phyloP scores from a whole-genome alignment of 2,329 filamentous ascomycete species.

The Colletotrichum spinosum region DNA sequence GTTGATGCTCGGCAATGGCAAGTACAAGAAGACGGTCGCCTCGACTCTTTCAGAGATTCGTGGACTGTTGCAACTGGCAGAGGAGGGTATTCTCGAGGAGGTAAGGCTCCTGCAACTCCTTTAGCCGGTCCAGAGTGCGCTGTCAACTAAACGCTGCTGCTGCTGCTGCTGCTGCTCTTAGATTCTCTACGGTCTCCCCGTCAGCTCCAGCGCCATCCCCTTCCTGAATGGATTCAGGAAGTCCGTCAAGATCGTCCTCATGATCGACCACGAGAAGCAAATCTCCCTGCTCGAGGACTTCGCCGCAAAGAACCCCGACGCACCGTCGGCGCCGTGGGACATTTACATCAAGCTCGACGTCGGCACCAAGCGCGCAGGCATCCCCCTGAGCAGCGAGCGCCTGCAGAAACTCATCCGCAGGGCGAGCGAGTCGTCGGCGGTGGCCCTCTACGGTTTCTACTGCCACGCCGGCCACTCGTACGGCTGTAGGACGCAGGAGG shows the following conservation, averaged over 20 bases:
- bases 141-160: not conserved
- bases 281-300: constrained; percentile 45
- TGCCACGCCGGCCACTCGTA: constrained; percentile 54
- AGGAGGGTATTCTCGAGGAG: constrained; percentile 54
- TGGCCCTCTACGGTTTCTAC: constrained; percentile 51
- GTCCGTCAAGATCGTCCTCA: constrained; percentile 48
- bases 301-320: not conserved
- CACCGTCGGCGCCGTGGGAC: constrained; percentile 43
- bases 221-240: constrained; percentile 44
- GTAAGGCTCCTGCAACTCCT: constrained; percentile 39
- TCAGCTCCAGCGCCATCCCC: constrained; percentile 48
- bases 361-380: constrained; percentile 49
- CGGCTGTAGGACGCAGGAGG: constrained; percentile 43
- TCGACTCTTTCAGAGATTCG: constrained; percentile 55
- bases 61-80: constrained; percentile 50
- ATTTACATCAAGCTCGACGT: constrained; percentile 53
- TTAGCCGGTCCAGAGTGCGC: too few relatives aligned
- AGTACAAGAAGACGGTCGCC: constrained; percentile 51
- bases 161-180: constrained; percentile 18
- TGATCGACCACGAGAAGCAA: constrained; percentile 52
- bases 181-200: constrained; percentile 54
- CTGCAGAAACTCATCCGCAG: constrained; percentile 44
- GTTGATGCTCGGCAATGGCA: constrained; percentile 53
- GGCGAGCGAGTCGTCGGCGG: constrained; percentile 43
- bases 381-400: constrained; percentile 42